Evolutionary conservation across 208 protist species (phyloP).

Genomic region (Crithidia brevicula): DNA sequence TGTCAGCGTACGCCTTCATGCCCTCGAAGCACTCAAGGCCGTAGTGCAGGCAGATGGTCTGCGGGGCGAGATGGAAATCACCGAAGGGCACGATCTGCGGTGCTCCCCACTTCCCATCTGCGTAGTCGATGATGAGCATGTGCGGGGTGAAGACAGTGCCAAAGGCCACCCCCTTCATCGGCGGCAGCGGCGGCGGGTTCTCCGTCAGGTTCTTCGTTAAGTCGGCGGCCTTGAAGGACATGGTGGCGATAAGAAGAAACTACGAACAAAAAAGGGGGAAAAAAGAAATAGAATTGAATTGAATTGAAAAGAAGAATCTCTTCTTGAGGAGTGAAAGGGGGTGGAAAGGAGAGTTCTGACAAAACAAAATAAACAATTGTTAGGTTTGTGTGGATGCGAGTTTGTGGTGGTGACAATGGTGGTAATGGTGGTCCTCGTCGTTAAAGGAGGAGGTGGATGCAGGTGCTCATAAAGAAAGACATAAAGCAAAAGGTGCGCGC

Average conservation of each 20-base stretch:
- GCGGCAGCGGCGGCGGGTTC: conserved; percentile 57
- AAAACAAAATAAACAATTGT: too few relatives aligned
- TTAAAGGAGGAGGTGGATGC: too few relatives aligned
- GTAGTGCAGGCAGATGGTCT: conserved; percentile 95
- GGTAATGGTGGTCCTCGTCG: too few relatives aligned
- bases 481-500: too few relatives aligned
- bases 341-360: not conserved
- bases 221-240: conserved; percentile 11
- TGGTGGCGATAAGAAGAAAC: not conserved
- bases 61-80: conserved; percentile 88
- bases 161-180: conserved; percentile 84
- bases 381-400: too few relatives aligned
- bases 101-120: conserved; percentile 83
- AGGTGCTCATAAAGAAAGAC: too few relatives aligned
- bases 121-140: conserved; percentile 94
- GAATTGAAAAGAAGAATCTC: not conserved
- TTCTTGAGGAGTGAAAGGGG: not conserved
- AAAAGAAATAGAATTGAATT: conserved; percentile 9
- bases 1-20: conserved; percentile 97
- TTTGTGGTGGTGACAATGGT: too few relatives aligned
- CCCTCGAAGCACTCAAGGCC: conserved; percentile 96
- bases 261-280: too few relatives aligned
- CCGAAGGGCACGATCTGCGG: conserved; percentile 74
- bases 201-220: conserved; percentile 34
- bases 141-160: conserved; percentile 96